phyloP scores from a whole-genome alignment of 164 flowering plant genomes.

The Piper longum region DNA sequence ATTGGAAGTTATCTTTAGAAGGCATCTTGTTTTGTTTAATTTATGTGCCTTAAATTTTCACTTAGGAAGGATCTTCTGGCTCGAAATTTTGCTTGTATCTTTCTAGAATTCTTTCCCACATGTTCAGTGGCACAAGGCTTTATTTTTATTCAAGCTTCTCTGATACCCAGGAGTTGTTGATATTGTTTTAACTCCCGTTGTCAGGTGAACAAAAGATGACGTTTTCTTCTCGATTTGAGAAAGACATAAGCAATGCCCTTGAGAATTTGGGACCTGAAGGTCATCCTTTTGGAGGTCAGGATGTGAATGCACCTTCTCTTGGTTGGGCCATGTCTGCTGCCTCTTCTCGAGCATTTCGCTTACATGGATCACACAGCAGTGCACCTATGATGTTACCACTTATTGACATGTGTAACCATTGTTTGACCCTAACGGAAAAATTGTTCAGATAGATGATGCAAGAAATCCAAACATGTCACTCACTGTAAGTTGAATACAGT shows the following conservation, averaged over 20 bases:
- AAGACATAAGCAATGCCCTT: constrained; percentile 33
- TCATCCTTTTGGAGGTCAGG: constrained; percentile 78
- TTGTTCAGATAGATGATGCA: constrained; percentile 55
- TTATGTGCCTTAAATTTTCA: too few species aligned
- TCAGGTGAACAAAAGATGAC: constrained; percentile 88
- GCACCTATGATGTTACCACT: constrained; percentile 68
- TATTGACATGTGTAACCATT: constrained; percentile 71
- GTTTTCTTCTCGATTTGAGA: constrained; percentile 89
- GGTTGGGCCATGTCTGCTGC: constrained; percentile 99
- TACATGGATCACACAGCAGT: constrained; percentile 34
- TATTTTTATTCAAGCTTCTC: too few species aligned
- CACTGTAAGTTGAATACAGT: constrained; percentile 29
- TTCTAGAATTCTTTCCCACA: not conserved
- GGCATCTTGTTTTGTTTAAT: too few species aligned
- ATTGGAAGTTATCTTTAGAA: not conserved
- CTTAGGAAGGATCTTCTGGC: too few species aligned
- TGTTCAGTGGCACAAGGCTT: too few species aligned
- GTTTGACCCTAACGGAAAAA: constrained; percentile 76
- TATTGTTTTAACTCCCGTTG: not conserved
- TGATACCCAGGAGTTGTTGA: not conserved
- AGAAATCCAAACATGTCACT: constrained; percentile 31
- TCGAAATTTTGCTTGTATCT: too few species aligned
- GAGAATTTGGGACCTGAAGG: constrained; percentile 26
- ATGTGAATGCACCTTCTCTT: constrained; percentile 69
- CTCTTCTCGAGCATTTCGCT: constrained; percentile 85